Base-by-base conservation (phyloP, 441 rosid species). In the Aquilaria agallochum region DNA sequence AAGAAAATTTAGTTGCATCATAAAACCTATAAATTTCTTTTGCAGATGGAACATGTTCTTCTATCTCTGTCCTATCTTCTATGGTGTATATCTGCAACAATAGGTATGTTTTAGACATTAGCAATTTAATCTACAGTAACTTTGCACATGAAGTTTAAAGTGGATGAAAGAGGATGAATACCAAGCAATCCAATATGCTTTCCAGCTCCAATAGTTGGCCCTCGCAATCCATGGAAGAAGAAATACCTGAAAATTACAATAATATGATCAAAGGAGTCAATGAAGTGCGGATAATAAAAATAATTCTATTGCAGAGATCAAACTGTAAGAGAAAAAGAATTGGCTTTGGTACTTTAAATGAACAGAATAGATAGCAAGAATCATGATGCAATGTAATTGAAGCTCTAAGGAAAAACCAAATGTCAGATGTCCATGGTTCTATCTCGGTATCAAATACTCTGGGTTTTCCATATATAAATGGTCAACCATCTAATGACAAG, bases 171-270 rank as follows among this genome's bases (percentile, higher is more conserved):
- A 15, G n/a, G 61, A 50, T 31, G 74, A 42, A 59, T 63, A 95
- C 98, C 88, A 82, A 84, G 46, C 96, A 84, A 73, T 88, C 95
- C 88, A 89, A 72, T 68, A 86, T 76, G 71, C 70, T 80, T 74
- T 95, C 99, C 15, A 95, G 88, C 62, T 80, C 86, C 72, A 90
- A 76, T 59, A 89, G 77, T 74, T 88, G 95, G 65, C 63, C 75
- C 42, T 88, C 87, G 70, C 87, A 87, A 65, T 83, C 81, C 56
- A 49, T 53, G 33, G 64, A 54, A 32, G 82, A 86, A 12, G 79
- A 68, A 57, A 80, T 75, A 66, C 90, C 84, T 89, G 51, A 78
- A 50, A 7, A 3, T 36, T 36, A 36, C 9, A 5, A 36, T 5
- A 36, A 5, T 36, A 36, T 36, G 42, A 36, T 36, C 42, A 8